Evolutionary conservation across 768 basidiomycete species (phyloP).

Genomic region (Suillus alpinus): DNA sequence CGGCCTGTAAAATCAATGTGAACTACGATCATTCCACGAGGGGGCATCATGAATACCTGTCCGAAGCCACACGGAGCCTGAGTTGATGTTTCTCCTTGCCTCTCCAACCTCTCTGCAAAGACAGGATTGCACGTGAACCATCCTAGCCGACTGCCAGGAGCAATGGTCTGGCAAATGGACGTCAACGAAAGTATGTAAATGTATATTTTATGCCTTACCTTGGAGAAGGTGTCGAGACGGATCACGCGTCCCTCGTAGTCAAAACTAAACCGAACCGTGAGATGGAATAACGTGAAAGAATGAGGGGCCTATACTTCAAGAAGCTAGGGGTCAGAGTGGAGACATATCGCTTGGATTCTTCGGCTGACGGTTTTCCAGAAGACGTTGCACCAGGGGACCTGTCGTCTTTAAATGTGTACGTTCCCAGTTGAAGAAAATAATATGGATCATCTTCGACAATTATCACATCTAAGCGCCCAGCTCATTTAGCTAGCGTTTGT

Average conservation of each 20-base stretch:
- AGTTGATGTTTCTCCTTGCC: constrained; percentile 64
- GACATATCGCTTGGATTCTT: constrained; percentile 45
- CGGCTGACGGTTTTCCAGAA: constrained; percentile 24
- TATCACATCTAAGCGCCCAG: constrained; percentile 50
- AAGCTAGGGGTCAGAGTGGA: constrained; percentile 59
- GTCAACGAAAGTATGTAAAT: background rate
- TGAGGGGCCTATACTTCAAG: constrained; percentile 40
- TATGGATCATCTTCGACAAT: constrained; percentile 87
- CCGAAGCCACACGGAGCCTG: constrained; percentile 73
- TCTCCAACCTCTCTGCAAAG: constrained; percentile 73
- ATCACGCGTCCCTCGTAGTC: constrained; percentile 84
- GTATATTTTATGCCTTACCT: constrained; percentile 36
- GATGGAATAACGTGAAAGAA: background rate
- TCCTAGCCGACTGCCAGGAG: constrained; percentile 74
- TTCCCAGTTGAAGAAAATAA: constrained; percentile 65
- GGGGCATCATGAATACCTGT: constrained; percentile 40
- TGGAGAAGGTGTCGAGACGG: constrained; percentile 77
- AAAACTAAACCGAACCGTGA: constrained; percentile 33
- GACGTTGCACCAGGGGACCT: constrained; percentile 17
- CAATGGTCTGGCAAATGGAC: constrained; percentile 57
- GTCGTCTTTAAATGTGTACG: constrained; percentile 46
- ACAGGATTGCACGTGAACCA: constrained; percentile 77
- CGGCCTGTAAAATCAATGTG: constrained; percentile 29
- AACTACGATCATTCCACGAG: constrained; percentile 2
- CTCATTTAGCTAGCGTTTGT: background rate